A percentile compares a stretch with the other conserved stretches of the same genome.
phyloP scores from a whole-genome alignment of 352 stramenopile genomes.

The Lagenidium sp. region DNA sequence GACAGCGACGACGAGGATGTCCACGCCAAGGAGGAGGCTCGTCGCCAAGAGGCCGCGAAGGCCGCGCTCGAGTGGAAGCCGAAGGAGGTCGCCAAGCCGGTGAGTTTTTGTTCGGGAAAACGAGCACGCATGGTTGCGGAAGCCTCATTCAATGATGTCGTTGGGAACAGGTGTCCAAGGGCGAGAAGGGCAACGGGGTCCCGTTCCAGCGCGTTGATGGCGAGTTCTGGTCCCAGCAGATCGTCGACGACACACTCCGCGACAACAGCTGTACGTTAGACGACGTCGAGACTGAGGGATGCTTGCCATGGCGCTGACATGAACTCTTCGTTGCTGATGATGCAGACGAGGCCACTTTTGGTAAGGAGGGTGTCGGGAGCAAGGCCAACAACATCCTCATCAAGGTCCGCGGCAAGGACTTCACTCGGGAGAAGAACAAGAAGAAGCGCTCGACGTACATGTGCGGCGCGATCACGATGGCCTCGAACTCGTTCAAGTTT shows the following conservation, averaged over 20 bases:
- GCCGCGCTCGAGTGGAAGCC: slow-evolving; percentile 89
- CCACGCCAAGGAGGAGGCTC: slow-evolving; percentile 67
- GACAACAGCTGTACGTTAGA: slow-evolving; percentile 96
- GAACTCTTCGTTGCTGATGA: too few species aligned
- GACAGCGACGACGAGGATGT: slow-evolving; percentile 46
- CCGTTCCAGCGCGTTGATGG: slow-evolving; percentile 98
- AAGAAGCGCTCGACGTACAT: slow-evolving; percentile 97
- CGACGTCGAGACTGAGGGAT: too few species aligned
- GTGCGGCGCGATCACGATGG: slow-evolving; percentile 91
- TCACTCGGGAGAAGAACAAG: slow-evolving; percentile 99
- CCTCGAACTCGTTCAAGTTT: slow-evolving; percentile 93
- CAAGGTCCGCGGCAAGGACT: slow-evolving; percentile 98
- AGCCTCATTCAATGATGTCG: too few species aligned
- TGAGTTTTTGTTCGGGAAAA: too few species aligned
- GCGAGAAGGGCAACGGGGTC: slow-evolving; percentile 77
- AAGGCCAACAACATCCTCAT: slow-evolving; percentile 97
- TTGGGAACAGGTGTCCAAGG: too few species aligned
- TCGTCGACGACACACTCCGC: slow-evolving; percentile 90
- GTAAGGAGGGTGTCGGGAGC: slow-evolving; percentile 91
- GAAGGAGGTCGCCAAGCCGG: slow-evolving; percentile 74
- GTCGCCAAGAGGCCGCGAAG: slow-evolving; percentile 68
- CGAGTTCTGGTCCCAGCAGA: slow-evolving; percentile 91
- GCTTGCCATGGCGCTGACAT: too few species aligned
- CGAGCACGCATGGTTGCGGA: too few species aligned
- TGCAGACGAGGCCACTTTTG: slow-evolving; percentile 94